Conservation (phyloP, 139 green algal species). For the Chlorella sp. region DNA sequence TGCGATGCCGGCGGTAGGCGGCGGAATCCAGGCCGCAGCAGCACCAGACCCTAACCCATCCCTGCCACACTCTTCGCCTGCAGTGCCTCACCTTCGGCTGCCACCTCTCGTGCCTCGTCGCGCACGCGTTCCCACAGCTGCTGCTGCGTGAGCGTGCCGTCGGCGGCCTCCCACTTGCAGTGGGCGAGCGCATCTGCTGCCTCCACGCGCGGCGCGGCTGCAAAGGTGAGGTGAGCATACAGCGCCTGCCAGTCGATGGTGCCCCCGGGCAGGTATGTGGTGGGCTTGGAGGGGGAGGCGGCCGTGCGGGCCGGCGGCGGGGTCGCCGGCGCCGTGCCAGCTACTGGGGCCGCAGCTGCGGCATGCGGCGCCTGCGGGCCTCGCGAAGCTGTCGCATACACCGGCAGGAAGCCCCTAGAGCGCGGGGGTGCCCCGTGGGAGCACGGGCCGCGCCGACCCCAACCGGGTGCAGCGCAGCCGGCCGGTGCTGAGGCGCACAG, state of each 20-base stretch:
- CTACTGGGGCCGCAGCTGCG: not conserved
- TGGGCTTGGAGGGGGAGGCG: not conserved
- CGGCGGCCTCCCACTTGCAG: constrained; percentile 59
- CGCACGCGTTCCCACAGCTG: constrained; percentile 74
- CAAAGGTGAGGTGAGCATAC: constrained; percentile 13
- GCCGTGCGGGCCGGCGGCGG: not conserved
- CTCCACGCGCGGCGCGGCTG: constrained; percentile 18
- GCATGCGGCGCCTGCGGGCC: not conserved
- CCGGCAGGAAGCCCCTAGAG: too few relatives aligned
- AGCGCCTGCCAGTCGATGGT: not conserved
- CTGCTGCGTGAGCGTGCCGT: constrained; percentile 62
- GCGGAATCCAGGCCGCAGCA: not conserved
- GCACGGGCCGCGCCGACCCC: too few relatives aligned
- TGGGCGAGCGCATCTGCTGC: constrained; percentile 28
- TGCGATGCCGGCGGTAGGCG: not conserved
- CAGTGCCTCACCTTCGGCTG: constrained; percentile 1
- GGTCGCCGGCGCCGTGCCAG: not conserved
- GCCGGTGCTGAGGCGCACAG: too few relatives aligned
- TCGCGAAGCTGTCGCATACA: not conserved
- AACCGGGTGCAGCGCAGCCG: too few relatives aligned
- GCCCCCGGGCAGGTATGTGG: not conserved
- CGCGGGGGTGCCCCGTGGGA: too few relatives aligned
- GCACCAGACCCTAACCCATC: not conserved
- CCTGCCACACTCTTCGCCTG: not conserved
- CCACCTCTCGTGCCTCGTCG: constrained; percentile 57